These are phyloP conservation scores for Phytophthora citrophthora DNA, from an alignment of 352 stramenopile species.

Conservation along the genomic window DNA sequence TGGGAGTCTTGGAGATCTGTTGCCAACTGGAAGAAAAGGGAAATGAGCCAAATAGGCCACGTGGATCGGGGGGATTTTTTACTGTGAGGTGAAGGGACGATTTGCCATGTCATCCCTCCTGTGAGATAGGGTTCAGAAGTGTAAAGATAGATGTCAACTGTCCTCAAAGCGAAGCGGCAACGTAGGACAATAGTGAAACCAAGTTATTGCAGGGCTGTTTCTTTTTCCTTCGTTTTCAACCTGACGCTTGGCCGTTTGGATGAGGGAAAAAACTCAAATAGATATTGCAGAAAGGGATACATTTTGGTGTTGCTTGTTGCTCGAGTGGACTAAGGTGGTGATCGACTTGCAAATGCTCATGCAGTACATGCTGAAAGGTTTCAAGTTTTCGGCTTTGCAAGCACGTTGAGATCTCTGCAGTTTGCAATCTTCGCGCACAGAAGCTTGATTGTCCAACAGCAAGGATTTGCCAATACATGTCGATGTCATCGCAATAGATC, in stretches of 20 bases:
- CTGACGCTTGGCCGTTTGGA: constrained; percentile 14
- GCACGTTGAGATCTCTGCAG: too few species aligned
- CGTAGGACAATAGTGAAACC: constrained; percentile 21
- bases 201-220: constrained; percentile 23
- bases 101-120: constrained; percentile 23
- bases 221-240: constrained; percentile 30
- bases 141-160: constrained; percentile 10
- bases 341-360: too few species aligned
- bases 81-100: constrained; percentile 10
- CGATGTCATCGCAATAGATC: too few species aligned
- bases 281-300: background rate
- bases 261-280: constrained; percentile 21
- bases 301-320: background rate
- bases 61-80: constrained; percentile 15
- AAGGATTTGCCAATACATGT: too few species aligned
- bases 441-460: too few species aligned
- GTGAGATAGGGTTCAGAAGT: background rate
- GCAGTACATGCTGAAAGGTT: too few species aligned
- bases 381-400: too few species aligned
- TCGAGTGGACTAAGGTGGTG: too few species aligned
- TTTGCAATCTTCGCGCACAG: too few species aligned
- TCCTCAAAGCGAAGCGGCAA: constrained; percentile 6
- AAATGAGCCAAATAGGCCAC: constrained; percentile 32
- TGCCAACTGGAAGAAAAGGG: constrained; percentile 35
- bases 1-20: constrained; percentile 31